Evolutionary conservation across 2,329 filamentous ascomycete species (phyloP).

Genomic region (Akanthomyces dipterigenus): DNA sequence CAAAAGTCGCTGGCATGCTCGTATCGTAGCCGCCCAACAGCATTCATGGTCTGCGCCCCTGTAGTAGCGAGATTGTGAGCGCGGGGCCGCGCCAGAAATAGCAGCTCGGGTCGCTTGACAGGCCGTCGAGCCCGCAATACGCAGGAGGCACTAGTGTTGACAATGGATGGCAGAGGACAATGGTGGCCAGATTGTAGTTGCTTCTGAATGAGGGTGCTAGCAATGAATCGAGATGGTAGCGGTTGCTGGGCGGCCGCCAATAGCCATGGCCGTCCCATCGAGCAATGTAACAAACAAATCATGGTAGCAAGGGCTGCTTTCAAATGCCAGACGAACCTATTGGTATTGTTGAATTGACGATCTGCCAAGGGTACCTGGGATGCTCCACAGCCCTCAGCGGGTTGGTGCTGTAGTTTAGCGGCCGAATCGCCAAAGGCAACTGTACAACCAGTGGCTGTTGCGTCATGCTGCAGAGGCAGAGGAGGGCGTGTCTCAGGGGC

Average conservation of each 20-base stretch:
- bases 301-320: background rate
- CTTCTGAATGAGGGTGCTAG: background rate
- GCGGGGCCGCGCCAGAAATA: slow-evolving; percentile 9
- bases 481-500: background rate
- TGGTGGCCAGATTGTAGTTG: background rate
- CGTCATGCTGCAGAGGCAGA: background rate
- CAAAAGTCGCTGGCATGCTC: background rate
- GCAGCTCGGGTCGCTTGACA: background rate
- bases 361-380: background rate
- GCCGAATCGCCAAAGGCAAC: background rate
- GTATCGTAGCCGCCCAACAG: background rate
- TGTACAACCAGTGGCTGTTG: background rate
- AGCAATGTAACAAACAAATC: background rate
- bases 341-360: background rate
- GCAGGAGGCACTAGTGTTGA: background rate
- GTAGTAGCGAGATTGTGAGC: background rate
- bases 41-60: background rate
- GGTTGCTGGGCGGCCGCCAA: background rate
- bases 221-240: background rate
- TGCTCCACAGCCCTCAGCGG: background rate
- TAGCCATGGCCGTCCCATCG: too few relatives aligned
- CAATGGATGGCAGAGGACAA: background rate
- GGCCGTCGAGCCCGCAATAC: background rate
- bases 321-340: background rate
- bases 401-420: background rate